Conservation (phyloP, 192 early-diverging fungal species). For the Coemansia sp. region DNA sequence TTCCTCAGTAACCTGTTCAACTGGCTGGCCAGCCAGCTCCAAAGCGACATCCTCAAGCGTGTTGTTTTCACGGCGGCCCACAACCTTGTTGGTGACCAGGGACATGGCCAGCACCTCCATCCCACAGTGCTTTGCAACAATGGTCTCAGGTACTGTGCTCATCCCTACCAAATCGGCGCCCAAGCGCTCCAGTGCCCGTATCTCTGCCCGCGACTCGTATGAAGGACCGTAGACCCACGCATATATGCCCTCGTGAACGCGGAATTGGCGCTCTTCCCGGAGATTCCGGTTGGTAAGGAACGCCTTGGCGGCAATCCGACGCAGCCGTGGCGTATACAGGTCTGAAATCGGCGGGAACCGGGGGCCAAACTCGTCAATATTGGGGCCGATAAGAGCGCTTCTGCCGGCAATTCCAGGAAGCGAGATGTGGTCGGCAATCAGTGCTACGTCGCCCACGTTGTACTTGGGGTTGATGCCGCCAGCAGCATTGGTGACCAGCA, state of each 20-base stretch:
- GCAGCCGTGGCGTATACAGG: conserved; percentile 79
- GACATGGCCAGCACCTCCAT: conserved; percentile 79
- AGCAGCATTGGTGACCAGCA: conserved; percentile 86
- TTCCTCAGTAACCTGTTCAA: conserved; percentile 18
- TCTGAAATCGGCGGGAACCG: conserved; percentile 88
- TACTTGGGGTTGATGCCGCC: conserved; percentile 79
- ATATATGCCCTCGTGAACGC: conserved; percentile 82
- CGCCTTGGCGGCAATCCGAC: conserved; percentile 54
- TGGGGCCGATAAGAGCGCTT: conserved; percentile 84
- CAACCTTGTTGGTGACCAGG: conserved; percentile 80
- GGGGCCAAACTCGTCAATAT: conserved; percentile 76
- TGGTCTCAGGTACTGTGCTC: conserved; percentile 87
- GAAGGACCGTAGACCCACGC: conserved; percentile 80
- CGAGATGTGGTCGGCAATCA: conserved; percentile 79
- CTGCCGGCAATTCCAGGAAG: conserved; percentile 71
- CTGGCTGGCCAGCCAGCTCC: conserved; percentile 32
- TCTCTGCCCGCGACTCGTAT: conserved; percentile 87
- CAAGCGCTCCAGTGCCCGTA: conserved; percentile 63
- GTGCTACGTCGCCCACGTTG: conserved; percentile 81
- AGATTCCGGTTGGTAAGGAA: conserved; percentile 36
- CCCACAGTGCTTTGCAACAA: conserved; percentile 82
- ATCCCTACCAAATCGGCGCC: conserved; percentile 90
- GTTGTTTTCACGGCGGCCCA: conserved; percentile 36
- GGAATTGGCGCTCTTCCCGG: conserved; percentile 38
- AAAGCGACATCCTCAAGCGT: conserved; percentile 34